A percentile compares a stretch with the other conserved stretches of the same genome.
These are phyloP conservation scores for Stipa capillata DNA, from an alignment of 176 grass and related monocot species.

Conservation along the genomic window DNA sequence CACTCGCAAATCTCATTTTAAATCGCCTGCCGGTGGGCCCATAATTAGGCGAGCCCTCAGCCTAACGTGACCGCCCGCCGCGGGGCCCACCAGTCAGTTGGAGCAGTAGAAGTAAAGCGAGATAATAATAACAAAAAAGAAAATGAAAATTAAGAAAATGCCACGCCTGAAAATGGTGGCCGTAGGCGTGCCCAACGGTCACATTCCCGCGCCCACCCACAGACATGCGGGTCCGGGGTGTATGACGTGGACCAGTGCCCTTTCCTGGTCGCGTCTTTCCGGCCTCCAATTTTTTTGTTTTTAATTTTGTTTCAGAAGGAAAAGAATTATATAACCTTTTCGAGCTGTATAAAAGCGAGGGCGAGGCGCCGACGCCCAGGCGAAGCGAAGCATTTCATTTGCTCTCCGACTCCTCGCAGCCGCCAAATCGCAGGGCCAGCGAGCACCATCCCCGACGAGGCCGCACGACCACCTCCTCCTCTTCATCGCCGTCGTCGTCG, in stretches of 20 bases:
- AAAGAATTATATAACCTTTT: no score
- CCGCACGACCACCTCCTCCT: neutral
- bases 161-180: neutral
- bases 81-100: neutral
- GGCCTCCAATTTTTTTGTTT: neutral
- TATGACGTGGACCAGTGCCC: neutral
- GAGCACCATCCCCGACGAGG: neutral
- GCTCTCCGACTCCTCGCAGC: neutral
- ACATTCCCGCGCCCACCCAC: neutral
- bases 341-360: neutral
- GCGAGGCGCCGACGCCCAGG: neutral
- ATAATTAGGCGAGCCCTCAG: no score
- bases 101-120: neutral
- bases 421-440: slow-evolving; percentile 11
- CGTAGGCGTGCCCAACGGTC: neutral
- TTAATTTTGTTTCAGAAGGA: no score
- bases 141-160: neutral
- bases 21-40: no score
- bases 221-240: neutral
- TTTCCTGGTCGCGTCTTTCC: neutral
- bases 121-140: no score
- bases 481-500: neutral
- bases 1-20: no score
- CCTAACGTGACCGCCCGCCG: no score
- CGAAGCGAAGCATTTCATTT: neutral